phyloP scores from a whole-genome alignment of 306 rosid species.

The Ziziphus jujuba region DNA sequence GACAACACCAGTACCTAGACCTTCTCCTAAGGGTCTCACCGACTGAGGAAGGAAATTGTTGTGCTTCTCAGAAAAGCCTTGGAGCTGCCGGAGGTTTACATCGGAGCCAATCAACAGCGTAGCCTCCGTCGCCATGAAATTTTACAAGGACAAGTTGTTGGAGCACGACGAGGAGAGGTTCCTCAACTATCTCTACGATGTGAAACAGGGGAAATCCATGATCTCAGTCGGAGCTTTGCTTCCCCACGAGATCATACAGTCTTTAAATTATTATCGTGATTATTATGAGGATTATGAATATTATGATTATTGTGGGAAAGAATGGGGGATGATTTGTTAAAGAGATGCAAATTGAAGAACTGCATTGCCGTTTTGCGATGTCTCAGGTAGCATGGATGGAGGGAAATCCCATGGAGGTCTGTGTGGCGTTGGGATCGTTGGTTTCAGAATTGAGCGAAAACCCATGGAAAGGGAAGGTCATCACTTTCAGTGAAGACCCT shows the following conservation, averaged over 20 bases:
- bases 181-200: slow-evolving; percentile 42
- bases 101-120: slow-evolving; percentile 61
- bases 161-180: slow-evolving; percentile 58
- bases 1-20: background rate
- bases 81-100: slow-evolving; percentile 73
- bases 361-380: slow-evolving; percentile 60
- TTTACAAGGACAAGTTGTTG: slow-evolving; percentile 45
- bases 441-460: slow-evolving; percentile 60
- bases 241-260: slow-evolving; percentile 60
- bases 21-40: slow-evolving; percentile 32
- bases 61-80: slow-evolving; percentile 59
- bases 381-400: slow-evolving; percentile 52
- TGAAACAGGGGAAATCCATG: slow-evolving; percentile 34
- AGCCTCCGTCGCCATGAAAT: slow-evolving; percentile 64
- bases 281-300: no score
- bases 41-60: slow-evolving; percentile 62
- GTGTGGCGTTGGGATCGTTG: slow-evolving; percentile 59
- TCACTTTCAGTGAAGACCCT: slow-evolving; percentile 51
- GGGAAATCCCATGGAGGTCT: slow-evolving; percentile 61
- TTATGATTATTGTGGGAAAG: no score
- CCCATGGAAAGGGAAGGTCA: slow-evolving; percentile 67
- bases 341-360: slow-evolving; percentile 41
- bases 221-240: slow-evolving; percentile 67
- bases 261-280: no score
- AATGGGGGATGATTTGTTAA: slow-evolving; percentile 50